These are phyloP conservation scores for Thraustochytrium sp. DNA, from an alignment of 352 stramenopile genomes.

Conservation along the genomic window DNA sequence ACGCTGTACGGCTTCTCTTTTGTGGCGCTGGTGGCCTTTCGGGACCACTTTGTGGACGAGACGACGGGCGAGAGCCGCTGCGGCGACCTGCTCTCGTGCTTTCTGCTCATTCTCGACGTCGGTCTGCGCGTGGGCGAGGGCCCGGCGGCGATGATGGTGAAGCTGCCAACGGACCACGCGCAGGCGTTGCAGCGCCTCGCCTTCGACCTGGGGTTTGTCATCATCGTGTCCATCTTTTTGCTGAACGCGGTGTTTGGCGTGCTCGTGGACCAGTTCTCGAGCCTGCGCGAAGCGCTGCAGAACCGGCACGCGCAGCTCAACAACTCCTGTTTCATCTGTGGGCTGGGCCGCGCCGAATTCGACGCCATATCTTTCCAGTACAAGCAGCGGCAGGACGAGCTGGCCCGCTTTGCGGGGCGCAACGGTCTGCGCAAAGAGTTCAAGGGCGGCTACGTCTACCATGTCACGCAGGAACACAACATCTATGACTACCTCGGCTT, in stretches of 20 bases:
- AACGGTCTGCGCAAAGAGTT: slow-evolving; percentile 4
- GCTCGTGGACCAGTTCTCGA: slow-evolving; percentile 57
- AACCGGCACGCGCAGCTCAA: slow-evolving; percentile 45
- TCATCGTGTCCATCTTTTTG: slow-evolving; percentile 54
- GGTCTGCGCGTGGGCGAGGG: slow-evolving; percentile 19
- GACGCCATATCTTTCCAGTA: slow-evolving; percentile 47
- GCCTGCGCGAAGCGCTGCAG: slow-evolving; percentile 48
- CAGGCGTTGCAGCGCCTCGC: slow-evolving; percentile 2
- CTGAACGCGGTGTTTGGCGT: slow-evolving; percentile 58
- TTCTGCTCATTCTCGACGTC: slow-evolving; percentile 23
- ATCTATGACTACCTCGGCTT: slow-evolving; percentile 48
- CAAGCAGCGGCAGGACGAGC: slow-evolving; percentile 21
- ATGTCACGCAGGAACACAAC: slow-evolving; percentile 48
- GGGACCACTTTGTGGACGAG: slow-evolving; percentile 42
- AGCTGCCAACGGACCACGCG: not conserved
- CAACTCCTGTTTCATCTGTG: slow-evolving; percentile 53
- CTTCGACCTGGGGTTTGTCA: slow-evolving; percentile 54
- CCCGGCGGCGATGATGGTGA: slow-evolving; percentile 21
- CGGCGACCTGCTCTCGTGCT: slow-evolving; percentile 29
- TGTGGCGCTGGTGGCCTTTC: slow-evolving; percentile 44
- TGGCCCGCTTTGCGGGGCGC: slow-evolving; percentile 30
- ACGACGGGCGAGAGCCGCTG: slow-evolving; percentile 35
- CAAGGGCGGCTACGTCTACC: slow-evolving; percentile 47
- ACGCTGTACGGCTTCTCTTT: slow-evolving; percentile 49
- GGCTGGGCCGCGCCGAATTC: slow-evolving; percentile 50